Evolutionary conservation across 257 asterid species (phyloP).

Genomic region (Solanum dulcamara): DNA sequence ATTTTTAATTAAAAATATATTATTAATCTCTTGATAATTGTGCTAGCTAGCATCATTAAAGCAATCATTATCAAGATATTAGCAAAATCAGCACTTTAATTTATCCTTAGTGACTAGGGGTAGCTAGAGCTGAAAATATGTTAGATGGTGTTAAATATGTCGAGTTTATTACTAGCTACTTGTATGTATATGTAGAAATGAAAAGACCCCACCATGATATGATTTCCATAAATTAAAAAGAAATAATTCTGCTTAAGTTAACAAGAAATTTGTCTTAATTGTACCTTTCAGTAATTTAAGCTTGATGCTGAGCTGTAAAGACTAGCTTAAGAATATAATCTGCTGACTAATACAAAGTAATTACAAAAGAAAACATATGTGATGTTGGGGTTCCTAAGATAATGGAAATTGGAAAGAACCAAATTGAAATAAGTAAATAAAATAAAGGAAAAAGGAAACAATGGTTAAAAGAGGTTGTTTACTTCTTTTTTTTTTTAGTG

Average conservation of each 20-base stretch:
- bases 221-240: not conserved
- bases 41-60: not conserved
- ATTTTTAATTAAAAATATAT: not conserved
- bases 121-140: not conserved
- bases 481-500: no score
- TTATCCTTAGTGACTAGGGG: not conserved
- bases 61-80: not conserved
- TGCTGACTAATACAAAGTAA: not conserved
- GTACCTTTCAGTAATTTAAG: not conserved
- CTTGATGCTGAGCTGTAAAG: not conserved
- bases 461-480: not conserved
- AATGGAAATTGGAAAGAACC: not conserved
- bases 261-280: not conserved
- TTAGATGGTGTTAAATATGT: not conserved
- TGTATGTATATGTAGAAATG: not conserved
- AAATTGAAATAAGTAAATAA: not conserved
- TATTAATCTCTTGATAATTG: not conserved
- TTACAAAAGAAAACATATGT: not conserved
- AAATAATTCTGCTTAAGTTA: not conserved
- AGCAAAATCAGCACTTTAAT: not conserved
- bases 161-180: not conserved
- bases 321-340: not conserved
- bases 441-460: not conserved
- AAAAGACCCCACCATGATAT: not conserved
- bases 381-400: not conserved